These are phyloP conservation scores for Jackrogersella multiformis DNA, from an alignment of 495 filamentous ascomycete species.

Conservation along the genomic window DNA sequence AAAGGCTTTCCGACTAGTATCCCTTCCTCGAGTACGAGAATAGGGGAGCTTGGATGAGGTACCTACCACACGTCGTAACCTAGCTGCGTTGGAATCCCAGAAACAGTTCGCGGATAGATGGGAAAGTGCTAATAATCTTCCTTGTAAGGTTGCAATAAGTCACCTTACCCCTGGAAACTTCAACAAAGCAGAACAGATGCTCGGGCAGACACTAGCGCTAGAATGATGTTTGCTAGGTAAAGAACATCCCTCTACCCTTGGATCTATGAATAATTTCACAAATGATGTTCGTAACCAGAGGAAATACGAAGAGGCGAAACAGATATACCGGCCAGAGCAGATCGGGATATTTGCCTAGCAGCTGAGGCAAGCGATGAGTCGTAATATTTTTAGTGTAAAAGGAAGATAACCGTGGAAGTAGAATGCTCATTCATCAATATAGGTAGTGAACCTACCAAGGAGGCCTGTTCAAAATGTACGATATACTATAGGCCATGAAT, in stretches of 20 bases:
- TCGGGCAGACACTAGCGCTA: conserved; percentile 21
- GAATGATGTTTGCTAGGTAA: not conserved
- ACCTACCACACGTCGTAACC: conserved; percentile 55
- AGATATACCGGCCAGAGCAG: conserved; percentile 15
- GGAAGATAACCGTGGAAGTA: too few relatives aligned
- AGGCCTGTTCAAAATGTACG: too few relatives aligned
- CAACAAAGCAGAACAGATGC: conserved; percentile 31
- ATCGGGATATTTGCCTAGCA: not conserved
- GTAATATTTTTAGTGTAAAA: too few relatives aligned
- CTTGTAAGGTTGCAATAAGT: conserved; percentile 15
- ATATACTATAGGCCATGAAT: too few relatives aligned
- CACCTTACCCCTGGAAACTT: conserved; percentile 25
- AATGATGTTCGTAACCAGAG: not conserved
- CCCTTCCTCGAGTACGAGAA: conserved; percentile 47
- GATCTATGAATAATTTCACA: not conserved
- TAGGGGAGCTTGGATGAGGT: conserved; percentile 45
- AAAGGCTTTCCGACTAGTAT: conserved; percentile 45
- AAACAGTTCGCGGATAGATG: conserved; percentile 2
- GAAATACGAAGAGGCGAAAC: conserved; percentile 17
- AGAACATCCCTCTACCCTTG: conserved; percentile 23
- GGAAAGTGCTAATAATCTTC: not conserved
- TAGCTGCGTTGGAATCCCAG: conserved; percentile 38
- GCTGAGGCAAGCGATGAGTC: too few relatives aligned
- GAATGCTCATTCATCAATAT: too few relatives aligned
- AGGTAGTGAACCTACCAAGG: too few relatives aligned